phyloP scores from a whole-genome alignment of 305 asterid genomes.

The Plantago lanceolata region DNA sequence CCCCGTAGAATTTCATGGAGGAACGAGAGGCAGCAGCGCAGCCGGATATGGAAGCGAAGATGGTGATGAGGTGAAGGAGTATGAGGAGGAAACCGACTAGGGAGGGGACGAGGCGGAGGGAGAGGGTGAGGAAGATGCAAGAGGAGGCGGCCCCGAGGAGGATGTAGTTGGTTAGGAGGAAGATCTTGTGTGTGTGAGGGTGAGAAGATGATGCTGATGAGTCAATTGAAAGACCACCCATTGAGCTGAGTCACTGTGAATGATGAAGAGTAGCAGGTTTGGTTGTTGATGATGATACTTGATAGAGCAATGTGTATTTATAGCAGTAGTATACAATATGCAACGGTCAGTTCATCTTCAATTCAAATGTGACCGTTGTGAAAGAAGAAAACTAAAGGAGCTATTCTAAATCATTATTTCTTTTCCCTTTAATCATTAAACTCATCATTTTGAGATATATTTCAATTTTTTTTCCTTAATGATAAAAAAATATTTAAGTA shows the following conservation, averaged over 20 bases:
- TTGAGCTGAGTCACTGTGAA: conserved; percentile 12
- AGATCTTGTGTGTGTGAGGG: conserved; percentile 49
- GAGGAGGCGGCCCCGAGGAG: conserved; percentile 77
- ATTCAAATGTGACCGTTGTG: conserved; percentile 8
- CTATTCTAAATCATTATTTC: no score
- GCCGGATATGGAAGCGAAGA: conserved; percentile 70
- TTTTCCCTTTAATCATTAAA: no score
- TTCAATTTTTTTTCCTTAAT: no score
- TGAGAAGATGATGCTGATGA: conserved; percentile 27
- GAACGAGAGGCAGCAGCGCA: conserved; percentile 73
- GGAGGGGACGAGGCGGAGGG: conserved; percentile 86
- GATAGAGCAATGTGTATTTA: no score
- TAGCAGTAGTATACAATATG: no score
- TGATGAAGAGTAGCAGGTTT: background rate
- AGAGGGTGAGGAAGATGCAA: conserved; percentile 89
- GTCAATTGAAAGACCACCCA: conserved; percentile 47
- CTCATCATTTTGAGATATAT: no score
- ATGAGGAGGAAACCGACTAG: conserved; percentile 65
- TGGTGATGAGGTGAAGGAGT: conserved; percentile 78
- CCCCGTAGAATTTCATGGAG: conserved; percentile 61
- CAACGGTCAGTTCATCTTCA: background rate
- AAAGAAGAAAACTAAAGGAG: no score
- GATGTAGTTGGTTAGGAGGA: conserved; percentile 58
- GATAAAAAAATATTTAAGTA: no score
- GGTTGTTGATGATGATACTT: background rate